phyloP scores from a whole-genome alignment of 306 rosid species.

The Pterocarpus santalinus region DNA sequence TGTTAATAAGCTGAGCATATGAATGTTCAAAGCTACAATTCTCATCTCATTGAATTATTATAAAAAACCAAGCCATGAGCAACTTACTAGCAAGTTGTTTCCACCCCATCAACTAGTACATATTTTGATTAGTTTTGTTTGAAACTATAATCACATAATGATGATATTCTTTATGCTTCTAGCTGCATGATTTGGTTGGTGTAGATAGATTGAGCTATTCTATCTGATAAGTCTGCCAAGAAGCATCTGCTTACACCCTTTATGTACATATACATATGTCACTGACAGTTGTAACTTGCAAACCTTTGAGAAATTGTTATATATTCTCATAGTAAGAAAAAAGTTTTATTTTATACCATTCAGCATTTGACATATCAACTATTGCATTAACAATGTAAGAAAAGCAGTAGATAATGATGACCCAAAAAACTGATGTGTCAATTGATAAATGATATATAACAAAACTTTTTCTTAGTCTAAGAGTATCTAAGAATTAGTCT shows the following conservation, averaged over 20 bases:
- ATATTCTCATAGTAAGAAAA: too few relatives aligned
- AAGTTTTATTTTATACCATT: too few relatives aligned
- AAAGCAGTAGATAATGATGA: too few relatives aligned
- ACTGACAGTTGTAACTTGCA: constrained; percentile 29
- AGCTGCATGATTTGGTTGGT: constrained; percentile 17
- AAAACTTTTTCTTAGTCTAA: too few relatives aligned
- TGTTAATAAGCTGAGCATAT: too few relatives aligned
- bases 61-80: background rate
- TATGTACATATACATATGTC: constrained; percentile 10
- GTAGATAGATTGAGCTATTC: constrained; percentile 10
- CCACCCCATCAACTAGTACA: constrained; percentile 7
- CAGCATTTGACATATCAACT: too few relatives aligned
- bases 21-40: too few relatives aligned
- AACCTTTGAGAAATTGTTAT: background rate
- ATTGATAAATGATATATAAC: too few relatives aligned
- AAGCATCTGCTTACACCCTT: constrained; percentile 27
- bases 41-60: background rate
- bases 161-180: background rate
- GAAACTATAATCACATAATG: constrained; percentile 13
- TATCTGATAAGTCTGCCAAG: constrained; percentile 16
- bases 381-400: too few relatives aligned
- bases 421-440: too few relatives aligned
- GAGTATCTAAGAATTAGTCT: too few relatives aligned
- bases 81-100: background rate
- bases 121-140: background rate